Conservation (phyloP, 176 grass and related monocot genomes). For the Oryza longistaminata region DNA sequence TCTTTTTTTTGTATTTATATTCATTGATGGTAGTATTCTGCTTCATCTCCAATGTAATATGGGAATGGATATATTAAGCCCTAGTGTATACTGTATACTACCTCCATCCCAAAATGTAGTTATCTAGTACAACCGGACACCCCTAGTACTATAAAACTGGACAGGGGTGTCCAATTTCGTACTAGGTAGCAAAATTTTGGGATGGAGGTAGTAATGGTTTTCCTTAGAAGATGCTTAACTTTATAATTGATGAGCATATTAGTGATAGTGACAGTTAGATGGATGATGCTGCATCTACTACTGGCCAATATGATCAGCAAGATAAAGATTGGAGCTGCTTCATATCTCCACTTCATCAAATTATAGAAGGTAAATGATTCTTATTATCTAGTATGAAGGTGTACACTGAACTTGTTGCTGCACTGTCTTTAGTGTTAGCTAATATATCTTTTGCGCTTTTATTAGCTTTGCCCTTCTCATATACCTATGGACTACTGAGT, state of each 20-base stretch:
- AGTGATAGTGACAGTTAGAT: constrained; percentile 45
- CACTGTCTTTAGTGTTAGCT: not conserved
- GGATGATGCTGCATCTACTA: constrained; percentile 60
- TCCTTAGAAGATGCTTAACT: constrained; percentile 93
- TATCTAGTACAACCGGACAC: too few relatives aligned
- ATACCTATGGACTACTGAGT: constrained; percentile 23
- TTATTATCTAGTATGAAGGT: constrained; percentile 10
- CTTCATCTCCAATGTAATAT: constrained; percentile 30
- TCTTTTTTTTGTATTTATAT: constrained; percentile 20
- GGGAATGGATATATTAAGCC: constrained; percentile 24
- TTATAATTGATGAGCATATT: constrained; percentile 77
- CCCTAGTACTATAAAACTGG: too few relatives aligned
- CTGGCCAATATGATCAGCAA: constrained; percentile 63
- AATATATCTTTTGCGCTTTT: constrained; percentile 33
- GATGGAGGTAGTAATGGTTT: constrained; percentile 13
- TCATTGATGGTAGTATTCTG: not conserved
- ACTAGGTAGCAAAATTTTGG: too few relatives aligned
- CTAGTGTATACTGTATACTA: not conserved
- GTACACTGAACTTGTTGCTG: constrained; percentile 8
- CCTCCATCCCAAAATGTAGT: too few relatives aligned
- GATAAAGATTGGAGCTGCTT: constrained; percentile 96
- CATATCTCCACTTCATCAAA: constrained; percentile 82
- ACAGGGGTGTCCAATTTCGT: too few relatives aligned
- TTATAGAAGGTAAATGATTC: constrained; percentile 78
- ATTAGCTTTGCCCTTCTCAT: constrained; percentile 1